Evolutionary conservation across 2,329 filamentous ascomycete genomes (phyloP), one percentile per base, ranked within the genome.

Genomic region (Alternaria ventricosa): DNA sequence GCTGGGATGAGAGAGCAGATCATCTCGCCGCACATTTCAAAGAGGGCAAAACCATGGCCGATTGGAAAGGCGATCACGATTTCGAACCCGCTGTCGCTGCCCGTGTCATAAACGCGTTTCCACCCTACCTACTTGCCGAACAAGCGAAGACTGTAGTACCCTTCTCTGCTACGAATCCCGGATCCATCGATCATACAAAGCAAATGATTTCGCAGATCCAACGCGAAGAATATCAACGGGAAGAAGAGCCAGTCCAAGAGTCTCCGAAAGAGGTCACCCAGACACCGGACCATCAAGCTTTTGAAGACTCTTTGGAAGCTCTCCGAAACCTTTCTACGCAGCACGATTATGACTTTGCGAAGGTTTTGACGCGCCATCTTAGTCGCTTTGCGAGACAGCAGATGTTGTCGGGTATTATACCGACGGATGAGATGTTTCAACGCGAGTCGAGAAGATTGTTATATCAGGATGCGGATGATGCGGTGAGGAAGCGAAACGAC

Each of bases 21-120:
- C 85, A 87, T 69, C 55, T 87, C 6, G 81, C 83, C 1, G 78
- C 79, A 2, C 85, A 87, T 70, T 87, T 86, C 71, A 83, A 82
- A 60, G 76, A 81, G n/a, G 84, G 85, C 0, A 78, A 75, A 11
- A 79, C 79, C 13, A 87, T 87, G 84, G 71, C 72, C 7, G 80
- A 84, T 46, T 87, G 85, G 85, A 79, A 79, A 51, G 84, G 85
- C 6, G 84, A 83, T 63, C 81, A 85, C 69, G 85, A 84, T 5
- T 75, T 87, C 18, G 81, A 82, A 62, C 75, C 80, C 6, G 70
- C 74, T 9, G 78, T 84, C 6, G 80, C 80, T 2, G 77, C 81
- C 9, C 79, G 81, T 41, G 80, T 84, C 47, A 79, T 79, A 5
- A 81, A 81, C 53, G 81, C 81, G 2, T 82, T 83, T 73, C 82